phyloP scores from a whole-genome alignment of 768 basidiomycete genomes.

The Phaffia australis region DNA sequence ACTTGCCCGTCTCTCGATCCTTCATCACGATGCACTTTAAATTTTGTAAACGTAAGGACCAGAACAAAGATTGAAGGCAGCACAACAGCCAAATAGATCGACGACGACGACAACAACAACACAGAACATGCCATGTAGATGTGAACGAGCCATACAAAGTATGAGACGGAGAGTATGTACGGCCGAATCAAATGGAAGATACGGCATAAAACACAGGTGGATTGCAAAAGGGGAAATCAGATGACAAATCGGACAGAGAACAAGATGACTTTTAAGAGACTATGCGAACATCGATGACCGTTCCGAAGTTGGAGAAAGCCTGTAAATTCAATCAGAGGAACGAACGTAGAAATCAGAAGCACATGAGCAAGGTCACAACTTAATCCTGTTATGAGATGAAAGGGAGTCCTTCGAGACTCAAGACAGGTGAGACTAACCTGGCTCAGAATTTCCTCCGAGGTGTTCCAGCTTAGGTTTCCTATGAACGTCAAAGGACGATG shows the following conservation, averaged over 20 bases:
- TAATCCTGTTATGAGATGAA: slow-evolving; percentile 21
- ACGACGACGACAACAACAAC: slow-evolving; percentile 17
- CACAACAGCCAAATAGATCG: slow-evolving; percentile 1
- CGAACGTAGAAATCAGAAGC: slow-evolving; percentile 32
- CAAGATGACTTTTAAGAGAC: no score
- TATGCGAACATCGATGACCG: slow-evolving; percentile 81
- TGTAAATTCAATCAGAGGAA: slow-evolving; percentile 41
- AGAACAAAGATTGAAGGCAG: not conserved
- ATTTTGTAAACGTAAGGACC: slow-evolving; percentile 1
- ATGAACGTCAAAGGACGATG: no score
- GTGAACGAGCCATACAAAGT: no score
- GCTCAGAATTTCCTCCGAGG: slow-evolving; percentile 82
- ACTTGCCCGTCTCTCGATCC: slow-evolving; percentile 94
- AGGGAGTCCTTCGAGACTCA: slow-evolving; percentile 33
- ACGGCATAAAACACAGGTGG: slow-evolving; percentile 18
- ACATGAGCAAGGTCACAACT: slow-evolving; percentile 43
- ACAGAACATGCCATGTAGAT: not conserved
- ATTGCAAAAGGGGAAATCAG: slow-evolving; percentile 12
- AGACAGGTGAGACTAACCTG: slow-evolving; percentile 61
- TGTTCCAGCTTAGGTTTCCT: slow-evolving; percentile 44
- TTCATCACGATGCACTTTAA: slow-evolving; percentile 92
- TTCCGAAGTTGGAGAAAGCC: slow-evolving; percentile 74
- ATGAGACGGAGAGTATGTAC: slow-evolving; percentile 1
- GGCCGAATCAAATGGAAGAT: slow-evolving; percentile 26
- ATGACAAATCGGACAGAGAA: slow-evolving; percentile 21